Base-by-base conservation (phyloP, 345 rosid genomes). In the Trapa incisa region DNA sequence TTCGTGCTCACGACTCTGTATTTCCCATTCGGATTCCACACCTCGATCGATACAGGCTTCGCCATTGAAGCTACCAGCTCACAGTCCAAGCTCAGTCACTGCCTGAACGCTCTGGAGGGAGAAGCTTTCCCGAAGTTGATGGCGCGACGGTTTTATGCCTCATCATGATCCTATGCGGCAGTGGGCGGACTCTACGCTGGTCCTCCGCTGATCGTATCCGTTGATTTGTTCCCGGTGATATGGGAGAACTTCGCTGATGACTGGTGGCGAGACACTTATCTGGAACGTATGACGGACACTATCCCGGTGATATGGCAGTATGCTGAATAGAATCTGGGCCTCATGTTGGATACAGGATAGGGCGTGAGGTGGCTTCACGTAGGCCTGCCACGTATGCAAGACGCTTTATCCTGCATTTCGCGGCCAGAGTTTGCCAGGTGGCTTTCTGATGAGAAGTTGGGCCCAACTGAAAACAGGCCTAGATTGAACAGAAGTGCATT, bases 1-100 rank as follows among this genome's bases (percentile, higher is more conserved):
- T 94, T 94, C 12, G 97, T 94, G 83, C 99, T 91, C 36, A 94
- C 81, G 15, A 94, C 97, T 80, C 99, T 85, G 84, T 86, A 89
- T 58, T 79, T 94, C 17, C 99, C 99, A 77, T 67, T 91, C 5
- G 99, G 96, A 65, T 94, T 94, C 74, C 88, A 87, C 37, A 94
- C 99, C 78, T 94, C 99, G 38, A 94, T 87, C 0, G 93, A 76
- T 58, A 90, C 82, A 5, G 98, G 99, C 79, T 87, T 94, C 60
- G 97, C 91, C 99, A 91, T 93, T 22, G 73, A 58, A 78, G 74
- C 71, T 33, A 52, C 22, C 58, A 32, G 57, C 10, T 47, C 57
- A 3, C 60, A n/a, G 61, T 61, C 74, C 37, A n/a, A 11, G 64
- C 62, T 64, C 45, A 17, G 42, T 45, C 69, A 53, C 61, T 47